Evolutionary conservation across 2,329 filamentous ascomycete genomes (phyloP).

Genomic region (Colletotrichum eremochloae): DNA sequence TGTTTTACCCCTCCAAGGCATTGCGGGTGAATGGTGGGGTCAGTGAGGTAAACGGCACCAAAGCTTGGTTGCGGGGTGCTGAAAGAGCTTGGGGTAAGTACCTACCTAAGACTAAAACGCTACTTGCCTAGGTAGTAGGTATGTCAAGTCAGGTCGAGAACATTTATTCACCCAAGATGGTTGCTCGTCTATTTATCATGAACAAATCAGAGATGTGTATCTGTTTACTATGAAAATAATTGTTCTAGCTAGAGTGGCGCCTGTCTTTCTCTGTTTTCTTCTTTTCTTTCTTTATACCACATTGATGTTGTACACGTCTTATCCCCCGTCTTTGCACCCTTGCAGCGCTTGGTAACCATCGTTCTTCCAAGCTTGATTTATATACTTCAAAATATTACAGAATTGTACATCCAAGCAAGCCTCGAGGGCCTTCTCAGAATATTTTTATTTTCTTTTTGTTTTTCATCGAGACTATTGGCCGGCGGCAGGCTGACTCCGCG

Average conservation of each 20-base stretch:
- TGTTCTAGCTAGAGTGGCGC: not conserved
- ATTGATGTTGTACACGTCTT: not conserved
- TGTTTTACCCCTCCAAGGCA: slow-evolving; percentile 31
- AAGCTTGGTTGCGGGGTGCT: slow-evolving; percentile 34
- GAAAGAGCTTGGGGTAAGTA: slow-evolving; percentile 29
- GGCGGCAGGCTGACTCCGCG: not conserved
- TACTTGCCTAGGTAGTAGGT: too few species aligned
- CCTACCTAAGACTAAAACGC: too few species aligned
- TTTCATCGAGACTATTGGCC: not conserved
- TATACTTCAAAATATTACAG: not conserved
- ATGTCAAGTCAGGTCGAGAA: not conserved
- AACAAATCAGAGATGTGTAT: not conserved
- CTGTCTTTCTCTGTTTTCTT: not conserved
- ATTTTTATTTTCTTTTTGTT: too few species aligned
- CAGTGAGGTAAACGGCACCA: slow-evolving; percentile 33
- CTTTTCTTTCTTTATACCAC: not conserved
- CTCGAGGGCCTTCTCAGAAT: not conserved
- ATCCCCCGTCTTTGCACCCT: not conserved
- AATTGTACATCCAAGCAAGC: not conserved
- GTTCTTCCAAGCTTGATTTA: not conserved
- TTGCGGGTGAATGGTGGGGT: slow-evolving; percentile 25
- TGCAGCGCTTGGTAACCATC: not conserved
- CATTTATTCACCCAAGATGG: too few species aligned
- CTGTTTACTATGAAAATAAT: not conserved
- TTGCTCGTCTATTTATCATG: not conserved